Evolutionary conservation across 2,329 filamentous ascomycete genomes (phyloP), one percentile per base, ranked within the genome.

Genomic region (Kalmusia sp.): DNA sequence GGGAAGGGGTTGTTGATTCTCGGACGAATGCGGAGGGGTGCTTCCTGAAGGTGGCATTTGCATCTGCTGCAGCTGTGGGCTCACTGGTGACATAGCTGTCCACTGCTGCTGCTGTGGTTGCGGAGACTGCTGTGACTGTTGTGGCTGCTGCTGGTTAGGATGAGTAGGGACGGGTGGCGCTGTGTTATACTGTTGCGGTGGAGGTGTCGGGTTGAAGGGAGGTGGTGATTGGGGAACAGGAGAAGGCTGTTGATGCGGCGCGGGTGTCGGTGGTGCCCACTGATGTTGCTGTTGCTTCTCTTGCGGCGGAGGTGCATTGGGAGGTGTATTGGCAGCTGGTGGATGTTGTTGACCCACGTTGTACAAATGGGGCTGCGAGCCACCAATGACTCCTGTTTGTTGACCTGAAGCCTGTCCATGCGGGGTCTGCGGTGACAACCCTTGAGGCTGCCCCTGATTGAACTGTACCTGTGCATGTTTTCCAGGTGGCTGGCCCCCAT

Each of bases 321-420:
- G 57, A 9, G 61, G 58, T 3, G 57, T 52, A 40, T 35, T 47
- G 8, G 57, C 47, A 30, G 47, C 52, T 15, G 53, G 57, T 2
- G 55, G 53, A 45, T 56, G 54, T 38, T 59, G 57, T n/a, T 48
- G 47, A 6, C 50, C 49, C 11, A 51, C 38, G 7, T 40, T 46
- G 15, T 57, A 51, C 5, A 38, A 45, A 12, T 37, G 41, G n/a
- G 41, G 31, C 34, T 59, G 60, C 14, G 45, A 39, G 12, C 52
- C 28, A 44, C 61, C 65, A 11, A 68, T 51, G 9, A 70, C 59
- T 3, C 69, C 70, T 12, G 43, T 65, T 47, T 73, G 65, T 43
- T 71, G 68, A 22, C 59, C 64, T 4, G 50, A 22, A 25, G 56
- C 53, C 27, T 64, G 57, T 6, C 52, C 59, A 34, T 58, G 53